A percentile compares a stretch with the other conserved stretches of the same genome.
phyloP scores from a whole-genome alignment of 495 filamentous ascomycete species.

The Talaromyces stipitatus region DNA sequence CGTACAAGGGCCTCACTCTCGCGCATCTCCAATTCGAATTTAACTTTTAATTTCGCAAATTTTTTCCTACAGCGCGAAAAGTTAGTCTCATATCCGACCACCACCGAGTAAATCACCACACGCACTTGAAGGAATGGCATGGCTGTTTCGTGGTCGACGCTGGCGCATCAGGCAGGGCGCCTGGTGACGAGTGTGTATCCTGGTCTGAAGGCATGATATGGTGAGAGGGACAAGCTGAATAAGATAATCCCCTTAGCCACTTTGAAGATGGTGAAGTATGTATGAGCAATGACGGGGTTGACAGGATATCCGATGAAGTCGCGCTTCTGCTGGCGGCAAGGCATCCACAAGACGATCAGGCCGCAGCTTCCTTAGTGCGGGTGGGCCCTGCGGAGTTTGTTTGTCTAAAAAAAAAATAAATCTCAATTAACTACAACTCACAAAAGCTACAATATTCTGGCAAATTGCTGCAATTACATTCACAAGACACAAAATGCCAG shows the following conservation, averaged over 20 bases:
- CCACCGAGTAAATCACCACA: background rate
- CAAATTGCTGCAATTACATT: background rate
- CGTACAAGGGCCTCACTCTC: slow-evolving; percentile 70
- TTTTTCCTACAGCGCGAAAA: slow-evolving; percentile 59
- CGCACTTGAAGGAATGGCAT: slow-evolving; percentile 38
- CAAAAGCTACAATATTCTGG: background rate
- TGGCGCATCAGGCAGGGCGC: slow-evolving; percentile 26
- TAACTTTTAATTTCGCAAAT: slow-evolving; percentile 83
- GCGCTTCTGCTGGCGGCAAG: background rate
- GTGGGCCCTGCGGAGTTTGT: background rate
- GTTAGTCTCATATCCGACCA: background rate
- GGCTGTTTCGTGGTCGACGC: slow-evolving; percentile 28
- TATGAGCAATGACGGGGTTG: background rate
- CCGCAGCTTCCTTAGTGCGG: background rate
- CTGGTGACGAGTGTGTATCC: slow-evolving; percentile 17
- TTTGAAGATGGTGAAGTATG: no score
- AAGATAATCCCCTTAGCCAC: no score
- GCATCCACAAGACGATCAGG: background rate
- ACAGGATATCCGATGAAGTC: background rate
- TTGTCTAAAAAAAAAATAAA: background rate
- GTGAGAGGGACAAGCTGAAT: slow-evolving; percentile 1
- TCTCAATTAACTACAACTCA: background rate
- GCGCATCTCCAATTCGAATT: slow-evolving; percentile 76
- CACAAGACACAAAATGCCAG: slow-evolving; percentile 19
- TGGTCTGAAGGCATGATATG: slow-evolving; percentile 28